Evolutionary conservation across 2,329 filamentous ascomycete genomes (phyloP), one percentile per base, ranked within the genome.

Genomic region (Ophiosphaerella korrae): DNA sequence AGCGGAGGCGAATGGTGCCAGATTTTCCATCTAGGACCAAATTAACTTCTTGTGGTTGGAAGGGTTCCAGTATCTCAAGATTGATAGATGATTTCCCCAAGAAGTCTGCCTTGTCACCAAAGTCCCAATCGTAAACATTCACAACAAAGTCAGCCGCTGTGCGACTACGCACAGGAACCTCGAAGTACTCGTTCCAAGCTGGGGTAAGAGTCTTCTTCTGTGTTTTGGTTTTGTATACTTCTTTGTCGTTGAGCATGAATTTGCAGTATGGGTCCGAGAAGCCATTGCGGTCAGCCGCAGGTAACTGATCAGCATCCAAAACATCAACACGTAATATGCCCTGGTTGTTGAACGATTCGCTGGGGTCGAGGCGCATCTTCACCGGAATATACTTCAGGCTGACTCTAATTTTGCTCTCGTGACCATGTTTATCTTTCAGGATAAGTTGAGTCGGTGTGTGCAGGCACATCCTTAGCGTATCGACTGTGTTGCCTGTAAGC

Each of bases 311-410:
- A 14, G 88, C 94, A 72, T 96, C 92, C 33, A 97, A 78, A 14
- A 99, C 83, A 66, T 97, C 92, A n/a, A 99, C 90, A 16, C 92
- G 89, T 18, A 99, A 86, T 51, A 87, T 92, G 52, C 94, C 94
- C 85, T 96, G 96, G 76, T 99, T 99, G 84, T 97, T 97, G 81
- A 99, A 96, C 68, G 92, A 97, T 76, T 99, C 94, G 65, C 87
- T 91, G 0, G 94, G 89, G 67, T 99, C 92, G 42, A 99, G 88
- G 49, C 86, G 80, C 94, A 99, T 99, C 77, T 90, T 86, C 53
- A 97, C 87, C 0, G 94, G 94, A 21, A 99, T 86, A 71, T 96
- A 99, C 75, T 96, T 96, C 67, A 97, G 83, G 77, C 89, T 95
- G 69, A 99, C 89, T 62, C 88, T 95, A 70, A 99, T 82, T 68